Percentiles rank a stretch among this genome's conserved stretches.
Evolutionary conservation across 2,329 filamentous ascomycete genomes (phyloP).

Genomic region (Stagonosporopsis chrysanthemi): DNA sequence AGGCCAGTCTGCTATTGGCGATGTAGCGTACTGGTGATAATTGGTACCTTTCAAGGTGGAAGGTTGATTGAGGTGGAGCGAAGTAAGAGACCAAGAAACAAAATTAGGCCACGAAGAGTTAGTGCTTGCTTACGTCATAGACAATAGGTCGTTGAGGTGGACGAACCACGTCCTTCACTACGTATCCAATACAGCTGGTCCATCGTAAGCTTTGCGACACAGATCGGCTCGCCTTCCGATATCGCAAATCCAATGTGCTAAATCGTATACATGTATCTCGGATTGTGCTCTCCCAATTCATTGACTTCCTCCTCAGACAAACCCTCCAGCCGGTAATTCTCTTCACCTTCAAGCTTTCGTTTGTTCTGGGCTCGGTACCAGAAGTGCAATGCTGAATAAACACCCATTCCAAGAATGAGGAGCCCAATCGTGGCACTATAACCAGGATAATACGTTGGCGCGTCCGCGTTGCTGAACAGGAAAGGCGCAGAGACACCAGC

Average conservation of each 20-base stretch:
- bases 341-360: constrained; percentile 32
- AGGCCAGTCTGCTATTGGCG: not conserved
- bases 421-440: constrained; percentile 36
- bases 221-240: not conserved
- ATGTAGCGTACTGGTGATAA: not conserved
- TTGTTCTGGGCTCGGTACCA: constrained; percentile 34
- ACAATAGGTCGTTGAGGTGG: not conserved
- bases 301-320: constrained; percentile 34
- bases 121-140: constrained; percentile 18
- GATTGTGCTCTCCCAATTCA: constrained; percentile 38
- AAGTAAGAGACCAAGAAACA: constrained; percentile 3
- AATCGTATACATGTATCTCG: constrained; percentile 35
- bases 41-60: not conserved
- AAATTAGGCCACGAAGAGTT: constrained; percentile 2
- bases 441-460: constrained; percentile 29
- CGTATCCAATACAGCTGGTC: not conserved
- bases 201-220: too few relatives aligned
- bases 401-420: constrained; percentile 24
- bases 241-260: not conserved
- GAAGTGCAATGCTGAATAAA: constrained; percentile 30
- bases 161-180: not conserved
- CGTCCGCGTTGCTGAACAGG: constrained; percentile 25
- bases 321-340: constrained; percentile 36
- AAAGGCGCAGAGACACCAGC: constrained; percentile 44
- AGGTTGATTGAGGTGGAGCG: not conserved